These are phyloP conservation scores for Skeletonema marinoi DNA, from an alignment of 108 stramenopile species.

Conservation along the genomic window DNA sequence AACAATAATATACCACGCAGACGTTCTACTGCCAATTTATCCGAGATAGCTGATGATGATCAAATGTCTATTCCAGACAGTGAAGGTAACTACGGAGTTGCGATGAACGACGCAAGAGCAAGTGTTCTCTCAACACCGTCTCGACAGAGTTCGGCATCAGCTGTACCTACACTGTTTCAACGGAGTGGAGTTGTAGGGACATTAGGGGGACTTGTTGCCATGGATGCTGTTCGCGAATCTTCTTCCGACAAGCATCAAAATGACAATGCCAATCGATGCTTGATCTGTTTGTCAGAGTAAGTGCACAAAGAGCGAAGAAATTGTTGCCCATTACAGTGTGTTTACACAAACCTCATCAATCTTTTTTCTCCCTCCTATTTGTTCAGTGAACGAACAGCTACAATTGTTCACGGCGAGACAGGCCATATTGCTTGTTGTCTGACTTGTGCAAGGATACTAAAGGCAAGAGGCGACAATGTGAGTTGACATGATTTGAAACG, in stretches of 20 bases:
- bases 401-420: slow-evolving; percentile 91
- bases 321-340: background rate
- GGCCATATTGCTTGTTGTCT: slow-evolving; percentile 94
- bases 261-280: slow-evolving; percentile 43
- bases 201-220: background rate
- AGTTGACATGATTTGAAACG: background rate
- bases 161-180: slow-evolving; percentile 24
- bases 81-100: background rate
- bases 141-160: background rate
- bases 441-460: slow-evolving; percentile 84
- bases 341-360: background rate
- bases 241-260: slow-evolving; percentile 5
- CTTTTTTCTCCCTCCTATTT: background rate
- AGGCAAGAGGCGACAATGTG: slow-evolving; percentile 75
- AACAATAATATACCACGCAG: background rate
- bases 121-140: background rate
- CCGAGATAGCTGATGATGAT: slow-evolving; percentile 36
- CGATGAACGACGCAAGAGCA: background rate
- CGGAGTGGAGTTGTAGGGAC: slow-evolving; percentile 9
- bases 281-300: slow-evolving; percentile 70
- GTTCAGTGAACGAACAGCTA: slow-evolving; percentile 74
- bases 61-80: slow-evolving; percentile 33
- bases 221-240: slow-evolving; percentile 24
- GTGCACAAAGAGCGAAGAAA: background rate
- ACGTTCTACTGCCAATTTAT: slow-evolving; percentile 13